These are phyloP conservation scores for Meyerozyma carpophila DNA, from an alignment of 1,139 yeast species.

Conservation along the genomic window DNA sequence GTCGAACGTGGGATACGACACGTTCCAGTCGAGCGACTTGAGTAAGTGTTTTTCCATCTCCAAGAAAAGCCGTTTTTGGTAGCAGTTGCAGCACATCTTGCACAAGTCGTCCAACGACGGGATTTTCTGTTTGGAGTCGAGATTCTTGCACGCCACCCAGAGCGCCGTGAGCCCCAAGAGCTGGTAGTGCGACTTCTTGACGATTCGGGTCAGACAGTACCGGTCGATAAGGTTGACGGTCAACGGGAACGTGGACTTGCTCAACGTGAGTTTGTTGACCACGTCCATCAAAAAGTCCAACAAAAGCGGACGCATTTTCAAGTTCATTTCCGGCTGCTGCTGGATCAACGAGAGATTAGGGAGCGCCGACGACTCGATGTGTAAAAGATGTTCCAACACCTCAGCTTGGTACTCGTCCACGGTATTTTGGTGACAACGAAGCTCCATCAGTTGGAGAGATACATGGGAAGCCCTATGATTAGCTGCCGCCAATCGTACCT, in stretches of 20 bases:
- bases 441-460: conserved; percentile 24
- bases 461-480: conserved; percentile 8
- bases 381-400: conserved; percentile 33
- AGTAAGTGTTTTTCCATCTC: conserved; percentile 67
- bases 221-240: conserved; percentile 51
- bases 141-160: conserved; percentile 71
- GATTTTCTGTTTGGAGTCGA: conserved; percentile 62
- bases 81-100: conserved; percentile 59
- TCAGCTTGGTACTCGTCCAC: conserved; percentile 39
- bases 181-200: conserved; percentile 56
- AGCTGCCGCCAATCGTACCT: conserved; percentile 8
- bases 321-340: conserved; percentile 47
- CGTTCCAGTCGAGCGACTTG: conserved; percentile 53
- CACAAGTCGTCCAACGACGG: conserved; percentile 54
- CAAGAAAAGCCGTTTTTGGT: conserved; percentile 52
- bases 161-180: conserved; percentile 64
- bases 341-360: conserved; percentile 39
- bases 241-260: conserved; percentile 49
- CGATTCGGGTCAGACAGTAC: conserved; percentile 45
- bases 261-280: conserved; percentile 41
- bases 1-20: conserved; percentile 56
- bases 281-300: conserved; percentile 53
- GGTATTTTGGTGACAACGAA: conserved; percentile 33
- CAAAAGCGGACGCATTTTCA: conserved; percentile 46
- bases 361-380: conserved; percentile 26